Evolutionary conservation across 106 monocot species (phyloP), one percentile per base, ranked within the genome.

Genomic region (Apostasia shenzhenica): DNA sequence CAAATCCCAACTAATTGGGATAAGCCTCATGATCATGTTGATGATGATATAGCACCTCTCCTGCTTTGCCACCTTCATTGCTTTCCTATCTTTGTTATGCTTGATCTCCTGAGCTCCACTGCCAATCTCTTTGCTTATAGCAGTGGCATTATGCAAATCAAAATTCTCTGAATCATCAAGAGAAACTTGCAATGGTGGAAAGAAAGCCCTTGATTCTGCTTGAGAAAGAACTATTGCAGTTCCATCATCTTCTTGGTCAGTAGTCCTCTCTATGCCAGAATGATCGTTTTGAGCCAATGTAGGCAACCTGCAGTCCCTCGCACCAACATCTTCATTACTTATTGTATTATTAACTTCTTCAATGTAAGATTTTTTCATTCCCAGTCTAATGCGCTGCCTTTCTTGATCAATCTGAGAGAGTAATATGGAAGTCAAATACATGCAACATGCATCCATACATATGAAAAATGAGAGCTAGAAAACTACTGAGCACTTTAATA

Each of bases 341-440:
- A 72, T 64, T 58, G 68, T 48, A 61, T 73, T 57, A 14, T 53
- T 63, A 42, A 48, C 60, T 56, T 75, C 55, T 39, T 54, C 83
- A 49, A 79, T n/a, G 48, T 83, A 77, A 67, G 91, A 78, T 77
- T 80, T 79, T 72, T 97, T 92, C 97, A 97, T 92, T 55, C 92
- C 92, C 63, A 97, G 80, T 54, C 89, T 78, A 57, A 97, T 79
- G 55, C 89, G 74, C 10, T 76, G 62, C 61, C 66, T 92, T 77
- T 84, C 79, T 49, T 76, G 64, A 72, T 97, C 97, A 75, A 95
- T 70, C 94, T 95, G 72, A 67, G 2, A 41, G 9, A 63, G n/a
- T 45, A 63, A 45, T 39, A 45, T 63, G 13, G 45, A 46, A 63
- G 12, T 63, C 13, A 6, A 61, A 11, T 11, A 41, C 60, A 61